Evolutionary conservation across 192 early-diverging fungal genomes (phyloP).

Genomic region (Podila epicladia): DNA sequence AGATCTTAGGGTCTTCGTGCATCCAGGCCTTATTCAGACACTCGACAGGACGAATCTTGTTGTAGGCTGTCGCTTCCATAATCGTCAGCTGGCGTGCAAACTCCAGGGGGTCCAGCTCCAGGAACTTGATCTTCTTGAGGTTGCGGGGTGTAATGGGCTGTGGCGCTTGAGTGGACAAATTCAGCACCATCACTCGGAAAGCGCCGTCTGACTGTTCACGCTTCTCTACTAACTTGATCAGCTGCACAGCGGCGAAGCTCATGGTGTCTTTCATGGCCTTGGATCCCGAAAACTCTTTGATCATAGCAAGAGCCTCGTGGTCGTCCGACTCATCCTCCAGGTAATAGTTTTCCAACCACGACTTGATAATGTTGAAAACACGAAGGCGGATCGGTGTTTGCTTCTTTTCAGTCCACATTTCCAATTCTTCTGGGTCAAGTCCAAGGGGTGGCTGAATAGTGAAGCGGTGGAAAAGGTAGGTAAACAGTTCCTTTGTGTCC

Average conservation of each 20-base stretch:
- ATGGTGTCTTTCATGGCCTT: constrained; percentile 71
- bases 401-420: constrained; percentile 88
- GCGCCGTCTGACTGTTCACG: constrained; percentile 62
- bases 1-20: constrained; percentile 62
- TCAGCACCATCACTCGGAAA: constrained; percentile 71
- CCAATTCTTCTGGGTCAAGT: constrained; percentile 71
- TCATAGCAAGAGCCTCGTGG: constrained; percentile 64
- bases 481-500: constrained; percentile 80
- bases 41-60: constrained; percentile 86
- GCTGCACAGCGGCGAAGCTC: constrained; percentile 57
- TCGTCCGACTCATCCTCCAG: constrained; percentile 75
- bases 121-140: constrained; percentile 77
- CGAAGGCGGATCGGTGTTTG: constrained; percentile 87
- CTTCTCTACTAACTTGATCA: constrained; percentile 45
- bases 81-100: constrained; percentile 96
- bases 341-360: constrained; percentile 90
- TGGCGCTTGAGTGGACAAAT: constrained; percentile 70
- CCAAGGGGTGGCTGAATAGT: constrained; percentile 73
- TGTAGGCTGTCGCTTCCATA: constrained; percentile 85
- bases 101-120: constrained; percentile 94
- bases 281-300: constrained; percentile 75
- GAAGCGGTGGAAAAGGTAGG: constrained; percentile 81
- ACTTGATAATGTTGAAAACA: constrained; percentile 93
- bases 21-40: constrained; percentile 92
- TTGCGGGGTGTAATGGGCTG: constrained; percentile 85